Percentiles rank a stretch among this genome's conserved stretches.
Conservation (phyloP, 2,329 filamentous ascomycete genomes). For the Colletotrichum orchidophilum region DNA sequence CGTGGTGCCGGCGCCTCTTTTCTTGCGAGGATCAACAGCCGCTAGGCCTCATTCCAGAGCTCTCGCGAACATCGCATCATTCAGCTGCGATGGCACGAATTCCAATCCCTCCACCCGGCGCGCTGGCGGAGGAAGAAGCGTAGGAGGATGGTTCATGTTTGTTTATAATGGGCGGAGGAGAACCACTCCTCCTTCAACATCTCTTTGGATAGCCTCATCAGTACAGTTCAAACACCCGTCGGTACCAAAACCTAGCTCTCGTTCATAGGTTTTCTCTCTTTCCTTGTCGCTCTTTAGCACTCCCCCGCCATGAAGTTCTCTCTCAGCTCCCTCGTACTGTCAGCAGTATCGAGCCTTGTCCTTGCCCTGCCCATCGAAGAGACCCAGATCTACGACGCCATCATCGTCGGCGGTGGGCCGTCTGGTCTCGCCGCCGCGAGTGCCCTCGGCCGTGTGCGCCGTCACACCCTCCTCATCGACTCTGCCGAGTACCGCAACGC, state of each 20-base stretch:
- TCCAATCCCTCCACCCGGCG: neutral
- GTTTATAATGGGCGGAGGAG: neutral
- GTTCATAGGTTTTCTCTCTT: neutral
- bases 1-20: constrained; percentile 16
- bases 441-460: constrained; percentile 66
- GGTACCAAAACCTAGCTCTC: neutral
- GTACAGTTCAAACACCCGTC: neutral
- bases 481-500: constrained; percentile 67
- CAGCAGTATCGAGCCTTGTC: constrained; percentile 2
- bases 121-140: neutral
- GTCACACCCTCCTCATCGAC: constrained; percentile 65
- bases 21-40: constrained; percentile 4
- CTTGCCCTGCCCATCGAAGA: constrained; percentile 13
- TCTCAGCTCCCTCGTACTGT: constrained; percentile 9
- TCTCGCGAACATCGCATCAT: constrained; percentile 25
- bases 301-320: constrained; percentile 1
- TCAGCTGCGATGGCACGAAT: constrained; percentile 12
- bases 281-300: no score
- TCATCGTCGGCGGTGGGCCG: constrained; percentile 67
- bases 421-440: constrained; percentile 64
- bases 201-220: neutral
- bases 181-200: neutral
- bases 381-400: constrained; percentile 57
- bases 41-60: constrained; percentile 1
- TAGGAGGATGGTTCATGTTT: neutral